Evolutionary conservation across 805 yeast species (phyloP), one percentile per base, ranked within the genome.

Genomic region (Kodamaea laetipori): DNA sequence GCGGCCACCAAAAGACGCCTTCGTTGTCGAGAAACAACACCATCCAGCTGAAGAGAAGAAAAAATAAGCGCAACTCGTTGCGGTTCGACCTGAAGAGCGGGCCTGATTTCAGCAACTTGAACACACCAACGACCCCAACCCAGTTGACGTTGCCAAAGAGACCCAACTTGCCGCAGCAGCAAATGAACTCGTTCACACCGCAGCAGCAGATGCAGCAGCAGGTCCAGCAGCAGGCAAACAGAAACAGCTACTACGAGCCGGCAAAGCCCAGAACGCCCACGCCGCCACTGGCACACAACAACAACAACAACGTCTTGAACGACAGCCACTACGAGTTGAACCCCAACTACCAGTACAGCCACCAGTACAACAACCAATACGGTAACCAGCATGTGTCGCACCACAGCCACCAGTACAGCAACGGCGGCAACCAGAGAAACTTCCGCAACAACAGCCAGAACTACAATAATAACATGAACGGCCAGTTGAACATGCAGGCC

Each of bases 1-100:
- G 35, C 37, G 42, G 44, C 10, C 47, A 48, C 25, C 38, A 31
- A 9, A 46, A 42, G 27, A 36, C 35, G 5, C 40, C 45, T 5
- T 43, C 48, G 1, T 28, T 46, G 50, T 43, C 48, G 38, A 49
- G 58, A 44, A 49, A 42, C 16, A 57, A 55, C 44, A 47, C 56
- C 15, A 43, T 49, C 12, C 55, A 55, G 28, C 38, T 55, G 13
- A 61, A 56, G 47, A 61, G 57, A 45, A 54, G 67, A 35, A 64
- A 58, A 51, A 65, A 61, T 41, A 67, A 64, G 54, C 57, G 72
- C 43, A 64, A 58, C 43, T 64, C 70, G 2, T 44, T 60, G 41
- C 53, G 66, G 44, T 50, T 63, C 43, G 66, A 64, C 44, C 44
- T 57, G 24, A 59, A 55, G 28, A 47, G 45, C 19, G 55, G 48